These are phyloP conservation scores for Leishmania amazonensis DNA, from an alignment of 208 protist genomes.

Conservation along the genomic window DNA sequence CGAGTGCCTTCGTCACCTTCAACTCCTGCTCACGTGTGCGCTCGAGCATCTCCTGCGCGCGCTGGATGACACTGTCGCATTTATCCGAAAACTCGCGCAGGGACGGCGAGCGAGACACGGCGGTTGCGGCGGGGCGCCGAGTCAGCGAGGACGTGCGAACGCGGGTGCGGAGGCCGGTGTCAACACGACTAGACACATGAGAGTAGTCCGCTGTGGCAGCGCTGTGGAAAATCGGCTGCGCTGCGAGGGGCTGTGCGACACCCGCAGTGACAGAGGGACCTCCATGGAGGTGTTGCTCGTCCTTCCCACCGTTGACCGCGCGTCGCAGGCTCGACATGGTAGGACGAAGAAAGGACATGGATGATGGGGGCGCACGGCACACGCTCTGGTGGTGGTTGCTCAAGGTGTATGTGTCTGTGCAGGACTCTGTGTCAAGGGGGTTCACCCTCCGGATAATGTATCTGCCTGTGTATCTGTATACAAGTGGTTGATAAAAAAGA, in stretches of 20 bases:
- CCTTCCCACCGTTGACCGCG: conserved; percentile 12
- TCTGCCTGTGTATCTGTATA: conserved; percentile 1
- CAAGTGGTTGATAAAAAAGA: background rate
- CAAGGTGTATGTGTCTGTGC: conserved; percentile 3
- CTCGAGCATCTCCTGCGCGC: conserved; percentile 56
- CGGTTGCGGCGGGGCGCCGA: background rate
- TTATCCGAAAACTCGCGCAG: conserved; percentile 31
- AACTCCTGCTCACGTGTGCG: conserved; percentile 39
- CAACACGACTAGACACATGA: conserved; percentile 28
- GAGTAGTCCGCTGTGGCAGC: conserved; percentile 16
- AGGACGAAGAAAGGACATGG: conserved; percentile 49
- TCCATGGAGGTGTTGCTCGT: conserved; percentile 14
- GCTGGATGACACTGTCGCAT: conserved; percentile 56
- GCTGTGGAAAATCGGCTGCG: conserved; percentile 1
- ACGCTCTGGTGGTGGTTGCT: background rate
- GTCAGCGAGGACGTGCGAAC: conserved; percentile 18
- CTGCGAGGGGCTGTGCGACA: background rate
- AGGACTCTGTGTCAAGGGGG: background rate
- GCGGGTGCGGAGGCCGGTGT: conserved; percentile 26
- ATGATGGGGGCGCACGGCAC: background rate
- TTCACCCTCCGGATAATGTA: background rate
- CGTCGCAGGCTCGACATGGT: conserved; percentile 47
- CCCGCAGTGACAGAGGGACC: background rate
- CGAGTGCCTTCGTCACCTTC: conserved; percentile 30
- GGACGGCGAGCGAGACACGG: background rate